Base-by-base conservation (phyloP, 1,284 basidiomycete genomes). In the Cronartium quercuum region DNA sequence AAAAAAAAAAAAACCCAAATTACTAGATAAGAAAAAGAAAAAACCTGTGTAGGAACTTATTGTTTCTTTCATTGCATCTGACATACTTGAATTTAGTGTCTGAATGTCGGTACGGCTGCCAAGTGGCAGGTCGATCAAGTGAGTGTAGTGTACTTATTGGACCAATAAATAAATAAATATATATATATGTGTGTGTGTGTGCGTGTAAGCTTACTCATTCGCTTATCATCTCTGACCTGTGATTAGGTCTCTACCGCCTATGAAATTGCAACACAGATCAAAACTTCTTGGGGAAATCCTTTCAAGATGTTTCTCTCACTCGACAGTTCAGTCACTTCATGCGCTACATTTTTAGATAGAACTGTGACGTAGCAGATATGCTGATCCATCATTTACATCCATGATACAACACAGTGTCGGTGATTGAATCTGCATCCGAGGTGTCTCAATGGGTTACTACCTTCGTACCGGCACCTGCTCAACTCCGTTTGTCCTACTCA, bases 291-390 rank as follows among this genome's bases (percentile, higher is more conserved):
- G 18, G 69, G 69, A 24, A 13, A 34, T 38, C 18, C 69, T 12
- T 74, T 74, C 18, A 66, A 74, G 42, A 6, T 74, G 12, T 66
- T 74, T 64, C 51, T 74, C 15, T 74, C 70, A 15, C 64, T 74
- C 6, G 70, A 74, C 24, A 74, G 70, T 74, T 40, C 37, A 62
- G 37, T 38, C 6, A 18, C 44, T 42, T 65, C 4, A 38, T 40
- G 34, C n/a, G 3, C 37, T 44, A 1, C 7, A 34, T 51, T 21
- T 2, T 38, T n/a, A 3, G 37, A 34, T 2, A 40, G 6, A n/a
- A 41, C 4, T 40, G 18, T 68, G 15, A 9, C 21, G 5, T 10
- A 35, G 37, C 2, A 21, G 41, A 47, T 7, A 60, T 62, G 2
- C 15, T 21, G 61, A 55, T 44, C 9, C 9, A 61, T 3, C 24